Evolutionary conservation across 1,284 basidiomycete species (phyloP).

Genomic region (Phenoliferia sp.): DNA sequence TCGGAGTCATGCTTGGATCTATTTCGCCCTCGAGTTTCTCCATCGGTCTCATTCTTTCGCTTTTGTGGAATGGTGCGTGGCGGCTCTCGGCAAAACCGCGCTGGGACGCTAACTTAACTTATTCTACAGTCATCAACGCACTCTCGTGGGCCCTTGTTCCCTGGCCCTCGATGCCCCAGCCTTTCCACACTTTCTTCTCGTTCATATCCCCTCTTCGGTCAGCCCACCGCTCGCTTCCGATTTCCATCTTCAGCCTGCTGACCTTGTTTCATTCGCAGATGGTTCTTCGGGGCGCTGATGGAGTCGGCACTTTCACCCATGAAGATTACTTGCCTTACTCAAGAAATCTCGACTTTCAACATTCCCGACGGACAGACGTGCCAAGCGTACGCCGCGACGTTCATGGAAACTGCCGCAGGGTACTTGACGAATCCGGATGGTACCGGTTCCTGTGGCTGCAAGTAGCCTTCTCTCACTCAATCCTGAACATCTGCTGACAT

Average conservation of each 20-base stretch:
- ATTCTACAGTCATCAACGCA: conserved; percentile 5
- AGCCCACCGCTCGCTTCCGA: neutral
- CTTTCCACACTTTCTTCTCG: conserved; percentile 6
- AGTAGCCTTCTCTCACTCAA: neutral
- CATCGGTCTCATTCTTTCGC: neutral
- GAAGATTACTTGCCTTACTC: neutral
- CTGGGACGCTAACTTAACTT: too few species aligned
- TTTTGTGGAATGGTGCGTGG: conserved; percentile 7
- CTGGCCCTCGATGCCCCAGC: neutral
- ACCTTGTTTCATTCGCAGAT: neutral
- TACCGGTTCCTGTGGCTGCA: conserved; percentile 52
- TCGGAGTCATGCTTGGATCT: conserved; percentile 3
- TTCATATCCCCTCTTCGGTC: conserved; percentile 10
- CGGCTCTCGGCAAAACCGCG: too few species aligned
- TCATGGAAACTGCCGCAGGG: conserved; percentile 47
- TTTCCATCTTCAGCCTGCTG: neutral
- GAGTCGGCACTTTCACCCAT: neutral
- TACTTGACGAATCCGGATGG: conserved; percentile 71
- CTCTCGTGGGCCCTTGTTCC: neutral
- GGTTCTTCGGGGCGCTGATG: neutral
- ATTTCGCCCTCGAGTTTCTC: conserved; percentile 1
- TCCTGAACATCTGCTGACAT: neutral
- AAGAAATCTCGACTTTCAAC: neutral
- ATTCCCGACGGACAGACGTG: conserved; percentile 4
- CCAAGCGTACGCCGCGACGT: neutral